A percentile compares a stretch with the other conserved stretches of the same genome.
Conservation (phyloP, 257 asterid species). For the Solanum stenotomum region DNA sequence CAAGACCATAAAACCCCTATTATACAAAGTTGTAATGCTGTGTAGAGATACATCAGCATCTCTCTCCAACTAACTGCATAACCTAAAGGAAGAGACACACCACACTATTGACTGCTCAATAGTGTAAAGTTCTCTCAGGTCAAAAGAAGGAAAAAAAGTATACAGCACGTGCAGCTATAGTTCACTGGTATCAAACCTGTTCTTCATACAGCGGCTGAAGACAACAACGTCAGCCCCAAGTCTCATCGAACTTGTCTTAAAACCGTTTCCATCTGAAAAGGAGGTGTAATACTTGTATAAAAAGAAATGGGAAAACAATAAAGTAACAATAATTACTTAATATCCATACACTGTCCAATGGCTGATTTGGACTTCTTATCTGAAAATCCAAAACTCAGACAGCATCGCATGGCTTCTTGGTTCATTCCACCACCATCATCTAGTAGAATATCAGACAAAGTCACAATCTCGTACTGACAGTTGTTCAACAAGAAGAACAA, state of each 20-base stretch:
- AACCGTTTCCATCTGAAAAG: conserved; percentile 92
- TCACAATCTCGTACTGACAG: conserved; percentile 6
- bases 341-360: conserved; percentile 70
- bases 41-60: background rate
- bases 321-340: background rate
- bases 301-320: background rate
- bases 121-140: background rate
- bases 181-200: conserved; percentile 33
- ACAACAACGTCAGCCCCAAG: conserved; percentile 91
- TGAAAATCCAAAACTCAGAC: conserved; percentile 90
- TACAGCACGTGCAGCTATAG: background rate
- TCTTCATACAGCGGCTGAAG: conserved; percentile 52
- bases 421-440: conserved; percentile 98
- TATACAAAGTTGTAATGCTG: background rate
- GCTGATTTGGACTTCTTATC: conserved; percentile 64
- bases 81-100: too few relatives aligned
- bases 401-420: conserved; percentile 70
- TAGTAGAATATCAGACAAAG: conserved; percentile 21
- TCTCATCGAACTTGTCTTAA: conserved; percentile 95
- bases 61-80: background rate
- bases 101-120: background rate
- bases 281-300: conserved; percentile 5
- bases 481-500: background rate
- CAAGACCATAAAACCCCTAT: background rate
- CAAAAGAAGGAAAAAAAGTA: background rate